phyloP scores from a whole-genome alignment of 805 yeast genomes.

The Cephaloascus fragrans region DNA sequence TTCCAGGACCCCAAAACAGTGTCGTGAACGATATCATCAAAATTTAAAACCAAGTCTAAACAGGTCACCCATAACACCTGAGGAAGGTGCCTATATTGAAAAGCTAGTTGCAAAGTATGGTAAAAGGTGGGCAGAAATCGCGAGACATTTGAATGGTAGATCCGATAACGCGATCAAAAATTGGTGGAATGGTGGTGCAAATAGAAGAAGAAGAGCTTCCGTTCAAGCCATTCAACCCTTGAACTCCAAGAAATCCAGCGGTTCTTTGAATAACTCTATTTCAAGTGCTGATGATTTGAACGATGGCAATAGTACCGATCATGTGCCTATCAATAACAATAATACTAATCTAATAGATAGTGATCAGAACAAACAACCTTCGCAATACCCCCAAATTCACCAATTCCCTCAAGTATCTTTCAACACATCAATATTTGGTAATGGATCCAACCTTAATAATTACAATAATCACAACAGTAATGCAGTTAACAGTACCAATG shows the following conservation, averaged over 20 bases:
- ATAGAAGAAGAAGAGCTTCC: conserved; percentile 53
- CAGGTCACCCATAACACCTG: conserved; percentile 72
- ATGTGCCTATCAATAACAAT: background rate
- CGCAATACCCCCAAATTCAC: conserved; percentile 8
- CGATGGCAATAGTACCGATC: background rate
- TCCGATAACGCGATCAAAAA: conserved; percentile 88
- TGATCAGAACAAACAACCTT: background rate
- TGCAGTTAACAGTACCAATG: background rate
- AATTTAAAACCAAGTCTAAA: conserved; percentile 79
- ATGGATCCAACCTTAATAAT: conserved; percentile 5
- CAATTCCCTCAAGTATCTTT: conserved; percentile 24
- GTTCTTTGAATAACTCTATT: background rate
- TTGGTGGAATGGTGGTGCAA: conserved; percentile 97
- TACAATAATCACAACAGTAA: background rate
- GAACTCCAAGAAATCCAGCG: background rate
- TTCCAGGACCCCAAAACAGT: conserved; percentile 82
- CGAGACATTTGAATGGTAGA: conserved; percentile 78
- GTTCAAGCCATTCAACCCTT: conserved; percentile 1
- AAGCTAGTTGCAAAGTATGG: conserved; percentile 71
- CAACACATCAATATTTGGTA: conserved; percentile 30
- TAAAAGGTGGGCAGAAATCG: conserved; percentile 89
- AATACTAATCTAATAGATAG: too few species aligned
- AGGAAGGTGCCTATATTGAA: conserved; percentile 78
- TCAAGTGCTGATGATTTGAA: background rate
- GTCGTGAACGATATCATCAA: conserved; percentile 87